These are phyloP conservation scores for Lyophyllum semitale DNA, from an alignment of 768 basidiomycete species.

Conservation along the genomic window DNA sequence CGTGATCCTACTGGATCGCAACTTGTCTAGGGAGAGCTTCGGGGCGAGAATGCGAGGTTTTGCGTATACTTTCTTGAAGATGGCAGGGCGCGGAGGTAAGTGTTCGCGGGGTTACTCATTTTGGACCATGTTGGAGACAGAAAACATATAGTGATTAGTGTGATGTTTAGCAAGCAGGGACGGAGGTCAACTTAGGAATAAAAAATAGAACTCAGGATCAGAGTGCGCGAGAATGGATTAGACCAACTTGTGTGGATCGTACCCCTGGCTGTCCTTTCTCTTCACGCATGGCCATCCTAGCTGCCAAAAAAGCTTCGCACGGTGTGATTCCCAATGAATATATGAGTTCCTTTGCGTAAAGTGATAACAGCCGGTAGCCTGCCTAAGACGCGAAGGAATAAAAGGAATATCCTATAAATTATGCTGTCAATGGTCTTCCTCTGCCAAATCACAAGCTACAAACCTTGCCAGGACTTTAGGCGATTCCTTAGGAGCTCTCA, in stretches of 20 bases:
- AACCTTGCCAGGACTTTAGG: background rate
- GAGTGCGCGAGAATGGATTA: background rate
- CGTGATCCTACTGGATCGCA: constrained; percentile 8
- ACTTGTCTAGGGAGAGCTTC: constrained; percentile 9
- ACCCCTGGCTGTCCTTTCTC: background rate
- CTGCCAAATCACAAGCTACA: background rate
- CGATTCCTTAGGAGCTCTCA: background rate
- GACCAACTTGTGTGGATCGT: background rate
- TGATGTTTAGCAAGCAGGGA: no score
- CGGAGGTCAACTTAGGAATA: no score
- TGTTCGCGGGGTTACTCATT: background rate
- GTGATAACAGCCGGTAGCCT: background rate
- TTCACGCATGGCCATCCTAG: background rate
- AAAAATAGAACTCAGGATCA: background rate
- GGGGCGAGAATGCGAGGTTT: constrained; percentile 8
- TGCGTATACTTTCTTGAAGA: background rate
- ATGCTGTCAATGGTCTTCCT: background rate
- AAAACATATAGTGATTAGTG: no score
- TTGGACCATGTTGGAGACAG: background rate
- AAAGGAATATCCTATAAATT: background rate
- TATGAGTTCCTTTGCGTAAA: background rate
- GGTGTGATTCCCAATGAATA: background rate
- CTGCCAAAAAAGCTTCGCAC: background rate
- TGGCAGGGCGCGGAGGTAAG: background rate
- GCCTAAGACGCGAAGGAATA: background rate